Base-by-base conservation (phyloP, 208 protist genomes). In the Entamoeba histolytica region DNA sequence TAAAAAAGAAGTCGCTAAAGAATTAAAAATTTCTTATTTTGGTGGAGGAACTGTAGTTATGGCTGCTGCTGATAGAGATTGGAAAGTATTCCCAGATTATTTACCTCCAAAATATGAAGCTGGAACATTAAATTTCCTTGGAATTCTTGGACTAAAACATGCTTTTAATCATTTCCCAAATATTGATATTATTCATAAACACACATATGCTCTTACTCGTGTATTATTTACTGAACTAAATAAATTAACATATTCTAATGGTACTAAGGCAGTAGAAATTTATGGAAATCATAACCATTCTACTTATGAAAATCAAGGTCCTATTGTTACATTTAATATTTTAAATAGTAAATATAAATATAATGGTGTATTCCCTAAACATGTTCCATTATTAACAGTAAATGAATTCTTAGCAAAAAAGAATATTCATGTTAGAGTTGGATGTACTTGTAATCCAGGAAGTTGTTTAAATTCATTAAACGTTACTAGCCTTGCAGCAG, bases 31-130 rank as follows among this genome's bases (percentile, higher is more conserved):
- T 14, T 35, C 14, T 6, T 95, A 93, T 92, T 95, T 94, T 51
- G 69, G 49, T 15, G 94, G 94, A n/a, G 94, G 94, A 47, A 94
- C 94, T 23, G 92, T 95, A 35, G 78, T 94, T 19, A n/a, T 93
- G 14, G 52, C 17, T 31, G 31, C 49, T n/a, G 8, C 47, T 49
- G 51, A 95, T n/a, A 8, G 61, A 35, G 49, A 94, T 87, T 39
- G 94, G 15, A 49, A 69, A 28, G 15, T 92, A 6, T 49, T 49
- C 8, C 92, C 69, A 31, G 47, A 61, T 4, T 19, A 57, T 28
- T 94, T 50, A 49, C n/a, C 17, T 31, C 61, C 61, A 23, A 47
- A 92, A 47, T 95, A 95, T 51, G 94, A 95, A 91, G 94, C 94
- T 92, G 94, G 94, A n/a, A 94, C 94, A 8, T 5, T 94, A 8